Evolutionary conservation across 2,329 filamentous ascomycete genomes (phyloP).

Genomic region (Chaetomium sp.): DNA sequence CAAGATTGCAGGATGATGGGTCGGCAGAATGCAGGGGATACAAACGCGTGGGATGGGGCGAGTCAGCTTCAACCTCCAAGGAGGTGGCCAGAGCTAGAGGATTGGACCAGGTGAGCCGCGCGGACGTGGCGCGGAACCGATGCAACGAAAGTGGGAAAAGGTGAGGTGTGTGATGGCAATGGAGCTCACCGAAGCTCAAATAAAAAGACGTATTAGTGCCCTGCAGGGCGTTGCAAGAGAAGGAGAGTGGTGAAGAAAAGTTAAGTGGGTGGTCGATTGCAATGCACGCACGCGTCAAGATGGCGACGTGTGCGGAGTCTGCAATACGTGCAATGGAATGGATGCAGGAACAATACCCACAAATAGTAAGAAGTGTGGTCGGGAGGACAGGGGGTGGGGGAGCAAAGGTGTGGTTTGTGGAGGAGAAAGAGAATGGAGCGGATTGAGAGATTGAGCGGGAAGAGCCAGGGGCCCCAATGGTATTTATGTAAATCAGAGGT

Average conservation of each 20-base stretch:
- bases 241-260: neutral
- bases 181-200: conserved; percentile 14
- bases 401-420: conserved; percentile 19
- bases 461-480: conserved; percentile 22
- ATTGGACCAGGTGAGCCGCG: conserved; percentile 28
- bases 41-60: conserved; percentile 28
- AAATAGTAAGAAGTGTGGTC: neutral
- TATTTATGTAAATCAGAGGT: conserved; percentile 33
- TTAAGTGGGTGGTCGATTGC: conserved; percentile 16
- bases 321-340: conserved; percentile 6
- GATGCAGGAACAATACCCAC: conserved; percentile 23
- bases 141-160: conserved; percentile 28
- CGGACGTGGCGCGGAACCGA: conserved; percentile 29
- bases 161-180: neutral
- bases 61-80: conserved; percentile 15
- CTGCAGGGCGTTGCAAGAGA: neutral
- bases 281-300: conserved; percentile 20
- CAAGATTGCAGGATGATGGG: conserved; percentile 11
- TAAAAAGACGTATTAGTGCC: neutral
- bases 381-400: conserved; percentile 22
- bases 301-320: conserved; percentile 22
- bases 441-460: conserved; percentile 27
- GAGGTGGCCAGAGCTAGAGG: conserved; percentile 18
- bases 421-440: conserved; percentile 23
- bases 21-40: conserved; percentile 13